Evolutionary conservation across 805 yeast species (phyloP), one percentile per base, ranked within the genome.

Genomic region (Hyphopichia homilentoma): DNA sequence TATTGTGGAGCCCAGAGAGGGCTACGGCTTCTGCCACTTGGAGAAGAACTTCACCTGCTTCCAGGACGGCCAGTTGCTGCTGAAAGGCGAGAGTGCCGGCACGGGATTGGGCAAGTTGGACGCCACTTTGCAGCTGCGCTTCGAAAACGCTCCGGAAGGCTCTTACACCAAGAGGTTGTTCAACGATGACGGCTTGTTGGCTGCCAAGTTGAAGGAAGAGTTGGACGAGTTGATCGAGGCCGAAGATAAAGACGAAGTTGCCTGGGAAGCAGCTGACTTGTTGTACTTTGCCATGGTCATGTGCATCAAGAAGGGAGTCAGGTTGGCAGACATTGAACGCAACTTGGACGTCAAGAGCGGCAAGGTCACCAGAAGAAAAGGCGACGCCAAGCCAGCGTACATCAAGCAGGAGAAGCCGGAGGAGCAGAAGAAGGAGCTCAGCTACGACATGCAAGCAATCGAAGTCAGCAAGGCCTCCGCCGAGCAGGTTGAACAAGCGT

Each of bases 221-320:
- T 94, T 96, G 27, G 97, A 90, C 50, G 98, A 93, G 60, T 75
- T 93, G 41, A 78, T 88, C 20, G 96, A 88, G 37, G 97, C 98
- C 12, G 45, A 50, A 21, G 34, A 41, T 14, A 48, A 44, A 29
- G 48, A 52, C 20, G 68, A 90, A 36, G 74, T 87, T 34, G 83
- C 97, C 0, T 93, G 96, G 96, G 98, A 93, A 64, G 90, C 95
- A 33, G 98, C 98, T 6, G 98, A 93, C 57, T 70, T 93, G 56
- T 43, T 76, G 17, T 76, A 76, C 47, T 76, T 76, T 52, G 75
- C 73, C 5, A 47, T 76, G 59, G 61, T 71, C 7, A 70, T 72
- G 65, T 71, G 77, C 45, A 65, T 67, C 31, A 74, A 84, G 58
- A 68, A 78, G 48, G 96, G 90, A 20, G 96, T 93, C 20, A 62